Conservation (phyloP, 2,329 filamentous ascomycete genomes). For the Colletotrichum sp. region DNA sequence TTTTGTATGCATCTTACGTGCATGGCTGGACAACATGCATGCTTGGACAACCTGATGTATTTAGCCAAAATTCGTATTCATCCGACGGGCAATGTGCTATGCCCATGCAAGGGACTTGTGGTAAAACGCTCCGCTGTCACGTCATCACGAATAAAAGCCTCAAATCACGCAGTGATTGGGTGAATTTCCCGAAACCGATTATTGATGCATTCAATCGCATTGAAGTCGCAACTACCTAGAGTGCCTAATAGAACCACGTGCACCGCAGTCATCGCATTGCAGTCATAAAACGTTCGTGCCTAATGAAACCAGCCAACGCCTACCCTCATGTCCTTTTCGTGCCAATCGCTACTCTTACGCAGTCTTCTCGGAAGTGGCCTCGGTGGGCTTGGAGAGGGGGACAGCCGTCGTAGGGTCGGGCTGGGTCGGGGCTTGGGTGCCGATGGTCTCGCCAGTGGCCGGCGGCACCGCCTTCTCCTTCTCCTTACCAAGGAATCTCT, state of each 20-base stretch:
- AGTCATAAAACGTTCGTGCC: constrained; percentile 6
- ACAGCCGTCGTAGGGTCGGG: constrained; percentile 18
- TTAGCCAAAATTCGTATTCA: too few relatives aligned
- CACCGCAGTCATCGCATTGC: neutral
- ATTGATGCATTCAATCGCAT: neutral
- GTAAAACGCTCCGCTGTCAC: neutral
- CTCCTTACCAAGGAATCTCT: constrained; percentile 62
- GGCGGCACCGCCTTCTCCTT: constrained; percentile 59
- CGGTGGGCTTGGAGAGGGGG: constrained; percentile 20
- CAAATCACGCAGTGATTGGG: neutral
- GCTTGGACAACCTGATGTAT: too few relatives aligned
- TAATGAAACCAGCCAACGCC: constrained; percentile 19
- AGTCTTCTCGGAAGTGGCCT: constrained; percentile 28
- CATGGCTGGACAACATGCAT: neutral
- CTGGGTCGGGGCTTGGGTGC: constrained; percentile 19
- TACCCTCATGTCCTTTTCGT: neutral
- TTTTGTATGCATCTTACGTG: neutral
- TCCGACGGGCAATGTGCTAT: too few relatives aligned
- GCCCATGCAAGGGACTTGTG: neutral
- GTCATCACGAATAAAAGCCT: neutral
- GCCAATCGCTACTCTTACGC: neutral
- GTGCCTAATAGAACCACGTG: neutral
- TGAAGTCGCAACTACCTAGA: neutral
- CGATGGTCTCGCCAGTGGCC: constrained; percentile 49
- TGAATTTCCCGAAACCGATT: neutral